Evolutionary conservation across 192 early-diverging fungal species (phyloP), one percentile per base, ranked within the genome.

Genomic region (Entomortierella lignicola): DNA sequence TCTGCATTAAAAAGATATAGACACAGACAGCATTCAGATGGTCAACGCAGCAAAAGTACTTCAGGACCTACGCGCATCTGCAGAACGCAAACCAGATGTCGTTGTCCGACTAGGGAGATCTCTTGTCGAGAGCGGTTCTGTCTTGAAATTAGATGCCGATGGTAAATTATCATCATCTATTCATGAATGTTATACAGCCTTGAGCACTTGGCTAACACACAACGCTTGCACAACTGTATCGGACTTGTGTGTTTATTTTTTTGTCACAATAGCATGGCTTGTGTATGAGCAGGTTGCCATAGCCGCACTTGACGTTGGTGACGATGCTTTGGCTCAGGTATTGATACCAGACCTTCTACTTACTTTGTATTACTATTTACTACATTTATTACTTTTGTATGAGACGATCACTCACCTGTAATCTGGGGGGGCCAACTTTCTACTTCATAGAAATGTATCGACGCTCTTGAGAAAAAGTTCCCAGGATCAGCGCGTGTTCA

Each of bases 231-330:
- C n/a, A n/a, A n/a, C n/a, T n/a, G n/a, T n/a, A n/a, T n/a, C n/a
- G n/a, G n/a, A n/a, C n/a, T n/a, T n/a, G n/a, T n/a, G n/a, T n/a
- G n/a, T n/a, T n/a, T n/a, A n/a, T n/a, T n/a, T n/a, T 26, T 32
- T 27, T 34, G 17, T 64, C 51, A 6, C 10, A 37, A 39, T 59
- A 89, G 88, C 85, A 8, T 94, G 91, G 91, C 81, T 93, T 7
- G 80, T 93, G 17, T 89, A 89, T 77, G 96, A 98, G 81, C 95
- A 98, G 83, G 81, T 94, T 11, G 86, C 91, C 64, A 75, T 93
- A 43, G 92, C 94, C 10, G 91, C 94, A 11, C 77, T 96, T 30
- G 95, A 97, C 80, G 84, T 90, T 43, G 90, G 92, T 29, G 87
- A 95, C 66, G 82, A 90, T 25, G 71, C 62, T 13, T 64, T 91